phyloP scores from a whole-genome alignment of 2,329 filamentous ascomycete genomes.

The Capronia coronata region DNA sequence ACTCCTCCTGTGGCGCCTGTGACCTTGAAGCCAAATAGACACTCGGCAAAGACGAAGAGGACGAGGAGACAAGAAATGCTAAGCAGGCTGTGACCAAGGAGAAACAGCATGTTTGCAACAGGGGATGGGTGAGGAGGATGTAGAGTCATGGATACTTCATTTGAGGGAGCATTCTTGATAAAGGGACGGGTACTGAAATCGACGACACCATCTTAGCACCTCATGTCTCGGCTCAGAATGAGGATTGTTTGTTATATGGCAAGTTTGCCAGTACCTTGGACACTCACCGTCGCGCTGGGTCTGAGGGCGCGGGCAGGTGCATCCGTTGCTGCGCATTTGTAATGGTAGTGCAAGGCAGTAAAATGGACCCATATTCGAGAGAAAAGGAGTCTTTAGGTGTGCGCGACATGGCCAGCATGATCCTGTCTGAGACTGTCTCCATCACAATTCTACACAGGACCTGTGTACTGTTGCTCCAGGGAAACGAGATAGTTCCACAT shows the following conservation, averaged over 20 bases:
- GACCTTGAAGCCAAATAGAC: conserved; percentile 24
- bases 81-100: background rate
- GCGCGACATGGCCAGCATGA: background rate
- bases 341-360: conserved; percentile 11
- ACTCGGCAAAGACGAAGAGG: conserved; percentile 2
- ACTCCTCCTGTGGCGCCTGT: conserved; percentile 31
- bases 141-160: background rate
- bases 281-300: conserved; percentile 20
- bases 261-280: conserved; percentile 7
- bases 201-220: conserved; percentile 1
- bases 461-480: background rate
- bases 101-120: conserved; percentile 10
- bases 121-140: background rate
- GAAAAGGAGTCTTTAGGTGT: background rate
- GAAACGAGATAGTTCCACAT: background rate
- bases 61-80: conserved; percentile 4
- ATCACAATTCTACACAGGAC: conserved; percentile 4
- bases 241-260: conserved; percentile 13
- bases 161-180: conserved; percentile 5
- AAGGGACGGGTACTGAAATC: conserved; percentile 4
- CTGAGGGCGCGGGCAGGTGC: conserved; percentile 21
- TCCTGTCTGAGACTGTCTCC: conserved; percentile 3
- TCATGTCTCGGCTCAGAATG: background rate
- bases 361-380: background rate
- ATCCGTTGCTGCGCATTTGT: conserved; percentile 16